These are phyloP conservation scores for Hyaloscypha variabilis DNA, from an alignment of 495 filamentous ascomycete genomes.

Conservation along the genomic window DNA sequence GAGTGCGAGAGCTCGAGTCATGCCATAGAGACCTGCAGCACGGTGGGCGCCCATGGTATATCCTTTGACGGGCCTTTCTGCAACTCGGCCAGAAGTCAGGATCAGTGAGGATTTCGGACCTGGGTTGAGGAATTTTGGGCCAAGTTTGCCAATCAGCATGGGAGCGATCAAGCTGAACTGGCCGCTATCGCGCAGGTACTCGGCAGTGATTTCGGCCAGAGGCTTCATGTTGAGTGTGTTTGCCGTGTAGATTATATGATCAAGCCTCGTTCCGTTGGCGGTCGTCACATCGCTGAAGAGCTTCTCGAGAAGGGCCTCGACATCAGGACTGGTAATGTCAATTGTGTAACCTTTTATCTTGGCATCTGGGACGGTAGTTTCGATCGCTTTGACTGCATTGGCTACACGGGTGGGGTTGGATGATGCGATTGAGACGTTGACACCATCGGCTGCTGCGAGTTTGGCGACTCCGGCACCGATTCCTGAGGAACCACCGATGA, in stretches of 20 bases:
- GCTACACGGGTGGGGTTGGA: conserved; percentile 47
- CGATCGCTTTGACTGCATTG: conserved; percentile 41
- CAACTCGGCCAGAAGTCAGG: conserved; percentile 53
- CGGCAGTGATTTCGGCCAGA: conserved; percentile 41
- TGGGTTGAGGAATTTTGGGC: conserved; percentile 43
- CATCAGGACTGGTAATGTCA: conserved; percentile 48
- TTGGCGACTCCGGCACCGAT: conserved; percentile 59
- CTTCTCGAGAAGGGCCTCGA: conserved; percentile 47
- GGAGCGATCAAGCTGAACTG: conserved; percentile 54
- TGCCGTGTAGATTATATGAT: conserved; percentile 67
- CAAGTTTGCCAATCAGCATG: conserved; percentile 53
- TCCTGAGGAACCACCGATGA: conserved; percentile 36
- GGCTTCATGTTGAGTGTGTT: conserved; percentile 40
- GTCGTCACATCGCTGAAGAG: conserved; percentile 46
- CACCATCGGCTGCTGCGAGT: conserved; percentile 47
- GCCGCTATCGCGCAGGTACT: conserved; percentile 37
- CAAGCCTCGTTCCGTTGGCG: conserved; percentile 33
- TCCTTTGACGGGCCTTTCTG: conserved; percentile 44
- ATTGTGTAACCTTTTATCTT: conserved; percentile 39
- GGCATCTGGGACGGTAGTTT: conserved; percentile 38
- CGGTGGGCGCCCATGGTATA: conserved; percentile 47
- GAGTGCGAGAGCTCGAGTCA: conserved; percentile 54
- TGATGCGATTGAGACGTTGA: conserved; percentile 53
- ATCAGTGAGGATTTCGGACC: conserved; percentile 48
- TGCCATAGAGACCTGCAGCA: conserved; percentile 38